These are phyloP conservation scores for Penicillium egyptiacum DNA, from an alignment of 495 filamentous ascomycete genomes.

Conservation along the genomic window DNA sequence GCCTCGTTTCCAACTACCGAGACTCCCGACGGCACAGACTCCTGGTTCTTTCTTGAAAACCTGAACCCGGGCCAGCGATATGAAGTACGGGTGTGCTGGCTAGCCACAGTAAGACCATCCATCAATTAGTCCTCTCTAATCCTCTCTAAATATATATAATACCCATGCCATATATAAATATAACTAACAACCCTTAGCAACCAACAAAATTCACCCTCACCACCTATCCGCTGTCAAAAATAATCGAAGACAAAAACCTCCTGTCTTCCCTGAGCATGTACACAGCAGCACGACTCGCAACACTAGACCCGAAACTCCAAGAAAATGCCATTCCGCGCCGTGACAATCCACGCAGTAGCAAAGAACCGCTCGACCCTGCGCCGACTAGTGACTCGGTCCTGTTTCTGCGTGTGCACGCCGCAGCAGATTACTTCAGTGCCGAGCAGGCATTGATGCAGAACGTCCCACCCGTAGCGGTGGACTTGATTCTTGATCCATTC, in stretches of 20 bases:
- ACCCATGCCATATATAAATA: neutral
- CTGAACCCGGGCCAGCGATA: constrained; percentile 74
- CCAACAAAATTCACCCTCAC: constrained; percentile 77
- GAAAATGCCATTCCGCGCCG: constrained; percentile 18
- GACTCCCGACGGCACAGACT: constrained; percentile 57
- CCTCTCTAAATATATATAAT: neutral
- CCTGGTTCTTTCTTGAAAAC: constrained; percentile 84
- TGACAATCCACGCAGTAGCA: neutral
- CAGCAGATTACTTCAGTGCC: constrained; percentile 79
- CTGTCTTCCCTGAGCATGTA: constrained; percentile 64
- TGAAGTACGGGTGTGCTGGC: constrained; percentile 92
- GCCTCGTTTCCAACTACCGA: constrained; percentile 62
- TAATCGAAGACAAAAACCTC: constrained; percentile 60
- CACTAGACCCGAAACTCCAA: constrained; percentile 18
- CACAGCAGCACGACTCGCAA: constrained; percentile 51
- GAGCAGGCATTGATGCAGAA: constrained; percentile 72
- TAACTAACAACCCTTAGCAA: constrained; percentile 57
- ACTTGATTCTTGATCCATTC: constrained; percentile 89
- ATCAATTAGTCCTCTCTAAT: constrained; percentile 1
- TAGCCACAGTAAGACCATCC: constrained; percentile 72
- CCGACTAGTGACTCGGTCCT: constrained; percentile 56
- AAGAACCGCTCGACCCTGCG: constrained; percentile 17
- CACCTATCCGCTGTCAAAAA: constrained; percentile 57
- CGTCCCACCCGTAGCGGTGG: constrained; percentile 72
- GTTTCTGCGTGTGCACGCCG: constrained; percentile 74